Conservation (phyloP, 1,139 yeast genomes). For the Candida tropicalis region DNA sequence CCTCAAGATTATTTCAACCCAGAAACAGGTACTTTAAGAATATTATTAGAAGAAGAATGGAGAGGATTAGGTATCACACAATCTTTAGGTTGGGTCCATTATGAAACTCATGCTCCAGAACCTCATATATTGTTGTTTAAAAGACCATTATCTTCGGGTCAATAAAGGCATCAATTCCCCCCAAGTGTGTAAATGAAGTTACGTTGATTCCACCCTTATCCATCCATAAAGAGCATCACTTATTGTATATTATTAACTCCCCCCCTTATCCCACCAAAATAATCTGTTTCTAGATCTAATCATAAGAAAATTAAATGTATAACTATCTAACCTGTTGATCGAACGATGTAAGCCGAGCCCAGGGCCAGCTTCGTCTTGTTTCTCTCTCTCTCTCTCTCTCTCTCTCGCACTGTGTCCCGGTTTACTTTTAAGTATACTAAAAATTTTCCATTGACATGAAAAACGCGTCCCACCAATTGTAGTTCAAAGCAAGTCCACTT, state of each 20-base stretch:
- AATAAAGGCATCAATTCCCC: constrained; percentile 6
- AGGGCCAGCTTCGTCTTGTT: too few relatives aligned
- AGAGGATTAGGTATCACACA: constrained; percentile 97
- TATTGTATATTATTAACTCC: too few relatives aligned
- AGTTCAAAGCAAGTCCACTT: too few relatives aligned
- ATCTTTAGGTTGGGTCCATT: constrained; percentile 97
- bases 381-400: too few relatives aligned
- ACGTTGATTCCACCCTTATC: neutral
- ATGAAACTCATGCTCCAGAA: constrained; percentile 97
- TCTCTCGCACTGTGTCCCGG: too few relatives aligned
- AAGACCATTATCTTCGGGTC: constrained; percentile 50
- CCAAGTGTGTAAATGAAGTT: neutral
- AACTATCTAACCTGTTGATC: too few relatives aligned
- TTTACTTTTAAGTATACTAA: too few relatives aligned
- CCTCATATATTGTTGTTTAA: constrained; percentile 95
- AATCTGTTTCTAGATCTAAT: neutral
- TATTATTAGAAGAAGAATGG: constrained; percentile 96
- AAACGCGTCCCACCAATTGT: too few relatives aligned
- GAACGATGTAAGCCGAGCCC: too few relatives aligned
- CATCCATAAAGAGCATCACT: too few relatives aligned
- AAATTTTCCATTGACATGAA: too few relatives aligned
- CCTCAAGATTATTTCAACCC: constrained; percentile 97
- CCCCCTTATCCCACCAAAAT: too few relatives aligned
- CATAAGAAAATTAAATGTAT: constrained; percentile 1
- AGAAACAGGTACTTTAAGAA: constrained; percentile 91